These are phyloP conservation scores for Exophiala bonariae DNA, from an alignment of 2,329 filamentous ascomycete genomes.

Conservation along the genomic window DNA sequence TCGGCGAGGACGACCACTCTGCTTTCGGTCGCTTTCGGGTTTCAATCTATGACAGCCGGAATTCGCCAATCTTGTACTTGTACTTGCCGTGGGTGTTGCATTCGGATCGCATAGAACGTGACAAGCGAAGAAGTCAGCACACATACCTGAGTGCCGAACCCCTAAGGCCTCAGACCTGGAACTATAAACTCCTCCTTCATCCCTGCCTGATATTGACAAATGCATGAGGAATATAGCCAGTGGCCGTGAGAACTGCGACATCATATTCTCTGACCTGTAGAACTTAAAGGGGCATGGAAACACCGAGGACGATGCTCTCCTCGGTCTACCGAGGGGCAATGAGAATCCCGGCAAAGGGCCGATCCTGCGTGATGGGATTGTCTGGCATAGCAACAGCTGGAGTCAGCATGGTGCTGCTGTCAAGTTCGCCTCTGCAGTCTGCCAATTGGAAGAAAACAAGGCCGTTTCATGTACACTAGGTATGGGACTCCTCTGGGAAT, in stretches of 20 bases:
- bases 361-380: no score
- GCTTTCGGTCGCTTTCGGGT: background rate
- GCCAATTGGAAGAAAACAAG: no score
- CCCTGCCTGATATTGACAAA: background rate
- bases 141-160: background rate
- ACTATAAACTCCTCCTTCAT: background rate
- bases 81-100: background rate
- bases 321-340: conserved; percentile 1
- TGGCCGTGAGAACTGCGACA: background rate
- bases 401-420: no score
- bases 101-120: background rate
- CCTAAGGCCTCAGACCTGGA: background rate
- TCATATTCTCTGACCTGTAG: conserved; percentile 1
- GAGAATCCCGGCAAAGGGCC: background rate
- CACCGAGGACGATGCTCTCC: background rate
- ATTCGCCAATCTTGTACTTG: no score
- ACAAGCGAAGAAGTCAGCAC: no score
- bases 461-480: no score
- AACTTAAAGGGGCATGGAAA: conserved; percentile 3
- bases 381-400: no score
- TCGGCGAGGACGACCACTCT: background rate
- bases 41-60: background rate
- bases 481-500: no score
- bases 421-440: no score
- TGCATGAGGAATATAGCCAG: background rate